Evolutionary conservation across 2,329 filamentous ascomycete species (phyloP), one percentile per base, ranked within the genome.

Genomic region (Verticillium longisporum): DNA sequence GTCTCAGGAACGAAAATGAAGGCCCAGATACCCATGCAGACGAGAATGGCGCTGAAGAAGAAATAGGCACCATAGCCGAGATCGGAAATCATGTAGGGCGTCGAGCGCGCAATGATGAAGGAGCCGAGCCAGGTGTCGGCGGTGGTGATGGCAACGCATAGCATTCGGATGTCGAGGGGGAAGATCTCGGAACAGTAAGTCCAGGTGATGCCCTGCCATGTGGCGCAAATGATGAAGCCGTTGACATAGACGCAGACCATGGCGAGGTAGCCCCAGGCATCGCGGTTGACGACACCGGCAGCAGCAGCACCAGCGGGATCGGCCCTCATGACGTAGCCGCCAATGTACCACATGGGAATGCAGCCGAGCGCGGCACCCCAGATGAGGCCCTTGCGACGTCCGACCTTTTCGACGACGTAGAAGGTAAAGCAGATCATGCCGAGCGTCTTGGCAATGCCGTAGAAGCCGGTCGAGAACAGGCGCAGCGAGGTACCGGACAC

Each of bases 1-100:
- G 80, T 83, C 66, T 83, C 80, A 1, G 81, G 81, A 0, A 83
- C 72, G 56, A 80, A 79, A 70, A 81, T 80, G 60, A 75, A 77
- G 3, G 79, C 74, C 69, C 78, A 83, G 54, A 80, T 66, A 10
- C 78, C 73, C 64, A 80, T 77, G 33, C 73, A 63, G 15, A 81
- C 71, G 57, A 81, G 77, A 36, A 81, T 72, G 0, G 74, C 70
- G 3, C 77, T 80, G 64, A 83, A 84, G 70, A 83, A 78, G 61
- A 84, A 79, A 67, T 81, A 84, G 0, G 80, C 80, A 7, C 81
- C 81, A 63, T 80, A 83, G 1, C 74, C 73, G 1, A 78, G 68
- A 4, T 69, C 68, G 0, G 70, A 74, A 15, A 77, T 73, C 76
- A 78, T 78, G 61, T 76, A 76, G 0, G 75, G 75, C 0, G 73